Conservation (phyloP, 768 basidiomycete species). For the Dacryopinax primogenitus region DNA sequence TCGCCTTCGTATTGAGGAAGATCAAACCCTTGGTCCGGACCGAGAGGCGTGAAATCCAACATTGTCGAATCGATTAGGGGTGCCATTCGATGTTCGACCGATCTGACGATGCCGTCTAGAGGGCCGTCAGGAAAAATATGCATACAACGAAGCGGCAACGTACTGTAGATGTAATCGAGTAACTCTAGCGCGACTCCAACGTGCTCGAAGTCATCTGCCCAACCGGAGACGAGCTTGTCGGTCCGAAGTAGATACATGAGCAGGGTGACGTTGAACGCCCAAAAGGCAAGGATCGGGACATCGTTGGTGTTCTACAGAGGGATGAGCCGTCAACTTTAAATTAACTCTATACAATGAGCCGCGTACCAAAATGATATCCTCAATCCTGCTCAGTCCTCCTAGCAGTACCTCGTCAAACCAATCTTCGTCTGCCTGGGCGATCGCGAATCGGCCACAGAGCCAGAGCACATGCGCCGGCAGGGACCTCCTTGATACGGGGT, state of each 20-base stretch:
- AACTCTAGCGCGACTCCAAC: background rate
- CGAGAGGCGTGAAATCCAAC: slow-evolving; percentile 68
- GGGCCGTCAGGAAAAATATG: background rate
- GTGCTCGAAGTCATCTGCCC: slow-evolving; percentile 5
- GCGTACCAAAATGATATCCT: slow-evolving; percentile 83
- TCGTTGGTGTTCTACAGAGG: slow-evolving; percentile 45
- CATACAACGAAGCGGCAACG: background rate
- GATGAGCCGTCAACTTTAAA: background rate
- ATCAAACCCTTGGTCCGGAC: slow-evolving; percentile 52
- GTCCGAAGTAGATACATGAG: slow-evolving; percentile 87
- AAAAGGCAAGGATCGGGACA: slow-evolving; percentile 75
- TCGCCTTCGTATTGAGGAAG: slow-evolving; percentile 89
- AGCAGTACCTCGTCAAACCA: slow-evolving; percentile 91
- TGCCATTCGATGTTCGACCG: slow-evolving; percentile 81
- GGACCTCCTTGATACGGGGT: slow-evolving; percentile 37
- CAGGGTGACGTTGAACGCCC: slow-evolving; percentile 83
- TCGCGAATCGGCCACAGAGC: slow-evolving; percentile 86
- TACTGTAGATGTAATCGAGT: slow-evolving; percentile 5
- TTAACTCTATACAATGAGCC: background rate
- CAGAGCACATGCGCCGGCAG: slow-evolving; percentile 88
- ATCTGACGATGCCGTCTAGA: slow-evolving; percentile 80
- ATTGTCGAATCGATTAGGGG: slow-evolving; percentile 67
- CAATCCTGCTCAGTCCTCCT: slow-evolving; percentile 82
- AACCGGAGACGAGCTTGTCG: slow-evolving; percentile 46
- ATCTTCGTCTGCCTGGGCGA: slow-evolving; percentile 71